A percentile compares a stretch with the other conserved stretches of the same genome.
Conservation (phyloP, 306 rosid species). For the Cercis canadensis region DNA sequence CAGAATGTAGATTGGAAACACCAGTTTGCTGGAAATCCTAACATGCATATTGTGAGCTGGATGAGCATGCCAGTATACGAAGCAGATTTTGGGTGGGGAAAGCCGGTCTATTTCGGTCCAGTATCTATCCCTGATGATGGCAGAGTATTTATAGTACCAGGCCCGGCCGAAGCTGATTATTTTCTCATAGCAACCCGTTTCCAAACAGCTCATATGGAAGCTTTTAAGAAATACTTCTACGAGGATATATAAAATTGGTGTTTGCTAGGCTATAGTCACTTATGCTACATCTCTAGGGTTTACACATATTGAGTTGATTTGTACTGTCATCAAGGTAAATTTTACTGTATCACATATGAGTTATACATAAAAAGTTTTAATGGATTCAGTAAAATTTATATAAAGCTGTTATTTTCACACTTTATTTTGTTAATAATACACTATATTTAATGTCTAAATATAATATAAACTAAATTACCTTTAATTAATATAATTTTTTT, state of each 20-base stretch:
- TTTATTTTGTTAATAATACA: no score
- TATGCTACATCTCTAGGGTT: no score
- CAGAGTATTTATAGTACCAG: background rate
- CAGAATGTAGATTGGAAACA: background rate
- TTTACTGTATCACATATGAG: no score
- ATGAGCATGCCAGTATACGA: background rate
- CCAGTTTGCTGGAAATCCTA: background rate
- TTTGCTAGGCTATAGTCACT: no score
- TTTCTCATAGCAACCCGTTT: background rate
- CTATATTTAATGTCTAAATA: no score
- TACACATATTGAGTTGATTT: no score
- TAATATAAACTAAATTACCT: no score
- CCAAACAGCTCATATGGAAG: background rate
- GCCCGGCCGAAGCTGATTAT: background rate
- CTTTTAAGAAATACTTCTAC: slow-evolving; percentile 13
- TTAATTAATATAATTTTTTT: no score
- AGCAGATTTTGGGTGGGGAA: slow-evolving; percentile 3
- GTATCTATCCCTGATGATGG: background rate
- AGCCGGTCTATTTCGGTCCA: background rate
- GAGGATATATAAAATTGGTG: background rate
- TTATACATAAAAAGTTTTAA: no score
- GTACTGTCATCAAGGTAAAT: no score
- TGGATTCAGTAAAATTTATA: no score
- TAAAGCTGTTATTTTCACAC: no score
- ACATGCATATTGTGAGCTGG: background rate